Evolutionary conservation across 176 grass and related monocot species (phyloP), one percentile per base, ranked within the genome.

Genomic region (Cenchrus americanus): DNA sequence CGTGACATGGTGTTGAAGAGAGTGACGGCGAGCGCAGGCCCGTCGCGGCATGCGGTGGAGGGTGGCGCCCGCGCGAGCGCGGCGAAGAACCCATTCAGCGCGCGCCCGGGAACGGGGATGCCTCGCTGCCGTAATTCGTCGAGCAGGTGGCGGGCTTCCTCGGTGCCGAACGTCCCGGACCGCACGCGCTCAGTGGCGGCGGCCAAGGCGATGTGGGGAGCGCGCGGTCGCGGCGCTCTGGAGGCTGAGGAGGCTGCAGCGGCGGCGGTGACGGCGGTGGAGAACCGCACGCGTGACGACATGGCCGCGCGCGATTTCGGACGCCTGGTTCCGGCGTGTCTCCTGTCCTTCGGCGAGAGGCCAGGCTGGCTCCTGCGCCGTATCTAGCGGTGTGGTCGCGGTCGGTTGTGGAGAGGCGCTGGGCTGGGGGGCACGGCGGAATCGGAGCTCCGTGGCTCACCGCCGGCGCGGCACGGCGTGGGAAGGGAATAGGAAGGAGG

Each of bases 1-100:
- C 34, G 46, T 14, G 7, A 37, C 69, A 62, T 30, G 5, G 22
- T 64, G 11, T 57, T 86, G 49, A 68, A 92, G 24, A 92, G 40
- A 0, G 73, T 37, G 24, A 86, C 8, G 13, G 75, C 40, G 1
- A 78, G 21, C 1, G 82, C 22, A 19, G 44, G 71, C 13, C 71
- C 72, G 0, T 67, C 34, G 0, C 71, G 46, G 42, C 67, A 47
- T 5, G 67, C 67, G 41, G 67, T 42, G 10, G 67, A 71, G 10
- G 68, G 6, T 0, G n/a, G 42, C 1, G 68, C 68, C 0, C 68
- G 68, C 42, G 68, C 68, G 42, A 71, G 42, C 12, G 21, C 68
- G 2, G 68, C 5, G 42, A 71, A 12, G 43, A 71, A 71, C 5
- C 10, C 66, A 19, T 69, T 46, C 41, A 69, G 41, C 41, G 0